These are phyloP conservation scores for Elsinoe arachidis DNA, from an alignment of 2,329 filamentous ascomycete species.

Conservation along the genomic window DNA sequence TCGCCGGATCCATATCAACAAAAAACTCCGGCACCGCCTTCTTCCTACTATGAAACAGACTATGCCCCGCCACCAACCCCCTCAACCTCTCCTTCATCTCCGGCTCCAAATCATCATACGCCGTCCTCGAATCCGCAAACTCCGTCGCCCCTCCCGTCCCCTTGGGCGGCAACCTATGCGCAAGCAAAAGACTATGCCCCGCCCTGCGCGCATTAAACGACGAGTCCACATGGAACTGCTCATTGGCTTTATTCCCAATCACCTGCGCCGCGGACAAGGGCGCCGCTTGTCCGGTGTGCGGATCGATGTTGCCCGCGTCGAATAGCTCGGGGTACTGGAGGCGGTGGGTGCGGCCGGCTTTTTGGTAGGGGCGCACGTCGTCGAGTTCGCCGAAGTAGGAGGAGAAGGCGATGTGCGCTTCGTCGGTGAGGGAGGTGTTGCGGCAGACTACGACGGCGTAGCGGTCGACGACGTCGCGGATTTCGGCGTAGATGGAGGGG, in stretches of 20 bases:
- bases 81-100: slow-evolving; percentile 30
- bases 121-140: slow-evolving; percentile 46
- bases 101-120: slow-evolving; percentile 39
- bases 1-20: slow-evolving; percentile 34
- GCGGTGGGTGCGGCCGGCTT: slow-evolving; percentile 39
- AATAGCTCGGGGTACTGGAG: slow-evolving; percentile 46
- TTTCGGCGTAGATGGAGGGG: slow-evolving; percentile 17
- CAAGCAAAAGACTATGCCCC: slow-evolving; percentile 44
- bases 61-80: slow-evolving; percentile 39
- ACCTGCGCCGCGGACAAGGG: slow-evolving; percentile 12
- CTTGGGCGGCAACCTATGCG: slow-evolving; percentile 41
- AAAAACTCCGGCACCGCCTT: slow-evolving; percentile 44
- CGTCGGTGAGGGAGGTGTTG: slow-evolving; percentile 43
- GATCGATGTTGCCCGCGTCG: slow-evolving; percentile 49
- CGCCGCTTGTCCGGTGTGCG: neutral
- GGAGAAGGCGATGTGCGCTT: slow-evolving; percentile 44
- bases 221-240: slow-evolving; percentile 47
- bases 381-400: slow-evolving; percentile 47
- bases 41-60: slow-evolving; percentile 46
- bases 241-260: slow-evolving; percentile 34
- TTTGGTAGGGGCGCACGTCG: slow-evolving; percentile 44
- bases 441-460: slow-evolving; percentile 48
- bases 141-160: slow-evolving; percentile 44
- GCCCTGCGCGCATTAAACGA: slow-evolving; percentile 49
- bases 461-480: slow-evolving; percentile 27